Percentiles rank a stretch among this genome's conserved stretches.
Conservation (phyloP, 164 flowering plant species). For the Berberis thunbergii region DNA sequence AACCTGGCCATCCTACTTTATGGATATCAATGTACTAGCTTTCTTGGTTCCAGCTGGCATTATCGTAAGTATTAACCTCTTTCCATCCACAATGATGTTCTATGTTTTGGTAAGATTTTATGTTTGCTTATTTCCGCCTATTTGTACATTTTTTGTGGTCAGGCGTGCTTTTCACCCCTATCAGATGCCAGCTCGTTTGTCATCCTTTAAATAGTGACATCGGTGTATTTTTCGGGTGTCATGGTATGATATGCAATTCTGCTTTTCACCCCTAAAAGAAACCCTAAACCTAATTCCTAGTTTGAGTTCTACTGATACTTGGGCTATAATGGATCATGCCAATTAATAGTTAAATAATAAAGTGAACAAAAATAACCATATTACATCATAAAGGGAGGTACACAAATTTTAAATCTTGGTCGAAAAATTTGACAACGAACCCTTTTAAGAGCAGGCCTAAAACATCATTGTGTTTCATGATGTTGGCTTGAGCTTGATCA, state of each 20-base stretch:
- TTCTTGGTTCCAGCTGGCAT: conserved; percentile 99
- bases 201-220: conserved; percentile 80
- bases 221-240: conserved; percentile 99
- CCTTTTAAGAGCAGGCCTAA: no score
- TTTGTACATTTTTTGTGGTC: conserved; percentile 15
- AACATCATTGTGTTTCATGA: no score
- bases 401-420: no score
- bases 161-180: conserved; percentile 92
- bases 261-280: neutral
- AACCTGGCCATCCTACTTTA: conserved; percentile 99
- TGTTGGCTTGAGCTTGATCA: no score
- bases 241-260: conserved; percentile 60
- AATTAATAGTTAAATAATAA: no score
- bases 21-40: conserved; percentile 97
- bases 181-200: conserved; percentile 99
- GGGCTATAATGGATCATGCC: no score
- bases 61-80: conserved; percentile 55
- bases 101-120: neutral
- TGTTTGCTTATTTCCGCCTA: neutral
- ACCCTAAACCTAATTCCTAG: no score
- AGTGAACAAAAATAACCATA: no score
- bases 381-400: no score
- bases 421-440: no score
- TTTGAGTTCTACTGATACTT: no score
- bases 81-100: neutral